Evolutionary conservation across 768 basidiomycete genomes (phyloP), one percentile per base, ranked within the genome.

Genomic region (Myochromella boudieri): DNA sequence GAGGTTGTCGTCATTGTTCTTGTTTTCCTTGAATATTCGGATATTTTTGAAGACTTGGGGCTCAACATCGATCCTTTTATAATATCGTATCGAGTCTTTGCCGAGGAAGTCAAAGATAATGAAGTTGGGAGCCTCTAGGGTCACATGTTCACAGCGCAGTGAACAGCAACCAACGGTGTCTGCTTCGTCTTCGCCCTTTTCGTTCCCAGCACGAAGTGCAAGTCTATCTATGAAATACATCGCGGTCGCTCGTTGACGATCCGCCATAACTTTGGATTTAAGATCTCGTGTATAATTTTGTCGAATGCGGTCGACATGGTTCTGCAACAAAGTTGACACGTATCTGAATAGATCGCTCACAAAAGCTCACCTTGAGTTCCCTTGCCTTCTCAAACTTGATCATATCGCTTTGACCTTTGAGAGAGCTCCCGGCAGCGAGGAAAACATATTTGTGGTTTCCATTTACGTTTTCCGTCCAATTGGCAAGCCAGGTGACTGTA

Each of bases 101-200:
- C 97, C 97, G 46, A 98, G 78, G 74, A 98, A 99, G 69, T 98
- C 97, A 67, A 99, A 95, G 47, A 89, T 74, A 64, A 98, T 84
- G 58, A 80, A 84, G 71, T 91, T 84, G 8, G 94, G 93, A 6
- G 84, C 82, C 57, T 89, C 83, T 42, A 97, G 74, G 2, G 95
- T 97, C 62, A 99, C 86, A 67, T 99, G 97, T 66, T 98, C 93
- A 66, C 87, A 95, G 24, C 95, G 90, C 39, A 99, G 72, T 3
- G 97, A 99, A 67, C 97, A 99, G 69, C 97, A 98, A 63, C 97
- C 97, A 46, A 98, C 94, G 0, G 97, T 99, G 64, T 99, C 97
- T 1, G 97, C 97, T 68, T 98, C 97, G 56, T 99, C 97, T 60
- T 97, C 97, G 34, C 95, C 97, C 68, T 99, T 99, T 72, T 99